These are phyloP conservation scores for Bruguiera hainesii DNA, from an alignment of 441 rosid species.

Conservation along the genomic window DNA sequence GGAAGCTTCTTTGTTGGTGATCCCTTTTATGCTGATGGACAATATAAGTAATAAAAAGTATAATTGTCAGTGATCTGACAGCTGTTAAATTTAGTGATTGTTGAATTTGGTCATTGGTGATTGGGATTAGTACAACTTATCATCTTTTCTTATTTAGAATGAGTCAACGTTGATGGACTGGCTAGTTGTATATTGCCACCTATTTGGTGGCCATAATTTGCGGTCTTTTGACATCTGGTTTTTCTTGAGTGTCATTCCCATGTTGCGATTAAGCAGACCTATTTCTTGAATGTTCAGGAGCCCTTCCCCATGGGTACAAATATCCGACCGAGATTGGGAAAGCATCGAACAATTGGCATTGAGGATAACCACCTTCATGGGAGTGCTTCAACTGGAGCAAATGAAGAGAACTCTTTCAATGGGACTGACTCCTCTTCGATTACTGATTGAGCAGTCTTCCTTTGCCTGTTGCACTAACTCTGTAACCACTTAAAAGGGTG, in stretches of 20 bases:
- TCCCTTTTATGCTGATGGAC: background rate
- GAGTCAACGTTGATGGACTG: background rate
- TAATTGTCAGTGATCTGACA: background rate
- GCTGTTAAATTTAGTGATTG: background rate
- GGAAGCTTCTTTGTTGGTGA: slow-evolving; percentile 5
- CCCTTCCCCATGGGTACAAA: slow-evolving; percentile 68
- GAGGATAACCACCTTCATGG: slow-evolving; percentile 38
- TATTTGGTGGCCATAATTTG: too few relatives aligned
- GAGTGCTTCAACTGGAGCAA: slow-evolving; percentile 28
- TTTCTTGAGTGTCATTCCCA: background rate
- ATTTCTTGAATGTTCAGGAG: slow-evolving; percentile 31
- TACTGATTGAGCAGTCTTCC: slow-evolving; percentile 35
- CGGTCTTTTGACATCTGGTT: background rate
- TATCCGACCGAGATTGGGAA: slow-evolving; percentile 54
- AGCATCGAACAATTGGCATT: slow-evolving; percentile 26
- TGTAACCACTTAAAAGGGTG: slow-evolving; percentile 30
- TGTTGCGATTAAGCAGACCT: background rate
- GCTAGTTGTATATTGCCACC: background rate
- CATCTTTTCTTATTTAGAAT: background rate
- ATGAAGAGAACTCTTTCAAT: slow-evolving; percentile 40
- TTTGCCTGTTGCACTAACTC: slow-evolving; percentile 42
- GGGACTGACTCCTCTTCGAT: slow-evolving; percentile 35
- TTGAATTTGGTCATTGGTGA: background rate
- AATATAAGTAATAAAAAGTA: background rate
- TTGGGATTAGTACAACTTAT: background rate